phyloP scores from a whole-genome alignment of 768 basidiomycete species.

The Leccinum arenicola region DNA sequence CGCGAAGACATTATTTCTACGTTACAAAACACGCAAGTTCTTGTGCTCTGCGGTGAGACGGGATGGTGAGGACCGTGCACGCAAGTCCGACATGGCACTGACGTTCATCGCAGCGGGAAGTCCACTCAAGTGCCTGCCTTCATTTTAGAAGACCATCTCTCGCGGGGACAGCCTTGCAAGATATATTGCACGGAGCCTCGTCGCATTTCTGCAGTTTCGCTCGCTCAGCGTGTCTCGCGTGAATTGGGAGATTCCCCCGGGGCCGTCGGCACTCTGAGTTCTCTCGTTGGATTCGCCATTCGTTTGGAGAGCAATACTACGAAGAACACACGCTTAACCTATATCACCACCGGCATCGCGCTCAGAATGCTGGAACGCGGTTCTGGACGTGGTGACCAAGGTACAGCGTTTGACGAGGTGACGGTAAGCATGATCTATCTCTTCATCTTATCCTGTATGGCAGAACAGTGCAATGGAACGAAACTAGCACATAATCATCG shows the following conservation, averaged over 20 bases:
- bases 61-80: slow-evolving; percentile 57
- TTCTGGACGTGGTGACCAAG: slow-evolving; percentile 61
- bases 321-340: slow-evolving; percentile 73
- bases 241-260: slow-evolving; percentile 87
- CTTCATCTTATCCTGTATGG: slow-evolving; percentile 1
- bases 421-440: slow-evolving; percentile 56
- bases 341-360: slow-evolving; percentile 93
- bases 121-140: slow-evolving; percentile 95
- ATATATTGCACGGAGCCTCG: slow-evolving; percentile 95
- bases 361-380: slow-evolving; percentile 94
- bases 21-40: slow-evolving; percentile 73
- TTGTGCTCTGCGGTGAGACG: slow-evolving; percentile 85
- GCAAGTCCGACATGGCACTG: slow-evolving; percentile 24
- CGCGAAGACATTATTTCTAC: slow-evolving; percentile 66
- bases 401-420: slow-evolving; percentile 88
- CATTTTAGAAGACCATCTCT: slow-evolving; percentile 86
- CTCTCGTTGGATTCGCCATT: slow-evolving; percentile 93
- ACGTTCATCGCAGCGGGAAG: slow-evolving; percentile 65
- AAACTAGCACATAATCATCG: slow-evolving; percentile 85
- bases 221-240: slow-evolving; percentile 89
- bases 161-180: slow-evolving; percentile 78
- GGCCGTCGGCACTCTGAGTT: slow-evolving; percentile 69
- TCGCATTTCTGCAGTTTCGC: slow-evolving; percentile 92
- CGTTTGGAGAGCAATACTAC: slow-evolving; percentile 86
- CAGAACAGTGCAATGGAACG: background rate